Base-by-base conservation (phyloP, 495 filamentous ascomycete species). In the Aspergillus diversus region DNA sequence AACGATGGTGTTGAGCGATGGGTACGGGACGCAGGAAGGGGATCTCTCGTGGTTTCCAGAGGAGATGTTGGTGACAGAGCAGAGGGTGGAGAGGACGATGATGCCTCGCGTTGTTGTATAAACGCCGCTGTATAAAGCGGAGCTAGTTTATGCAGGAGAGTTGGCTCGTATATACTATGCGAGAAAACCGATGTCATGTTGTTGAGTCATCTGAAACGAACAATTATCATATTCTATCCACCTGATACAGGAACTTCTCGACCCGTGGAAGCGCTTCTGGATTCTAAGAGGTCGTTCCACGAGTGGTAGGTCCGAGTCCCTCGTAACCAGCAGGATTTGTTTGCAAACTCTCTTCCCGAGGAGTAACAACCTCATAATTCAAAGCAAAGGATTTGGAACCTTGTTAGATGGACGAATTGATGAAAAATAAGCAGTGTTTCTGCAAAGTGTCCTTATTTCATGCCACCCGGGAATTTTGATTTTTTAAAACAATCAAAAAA, bases 1-100 rank as follows among this genome's bases (percentile, higher is more conserved):
- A 4, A 76, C 81, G 33, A 87, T 91, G 87, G 80, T 92, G 49
- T 63, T 84, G 37, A 76, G 67, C 5, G 67, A 72, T 17, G 74
- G 77, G 37, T 63, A 55, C 4, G 61, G 68, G 5, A 57, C 60
- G 7, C 48, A 46, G 43, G 63, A 65, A 2, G 56, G 61, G 5
- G 71, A 74, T 50, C 56, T 76, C 31, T 68, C 70, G 7, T 78
- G 74, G 75, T 66, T 78, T 43, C 86, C 85, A 7, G 66, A 69
- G 8, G 75, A 78, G 65, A 81, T 84, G 73, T 64, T 75, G 35
- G 65, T 84, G 12, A 81, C 69, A 3, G 79, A 80, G 62, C 69
- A 80, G 47, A 69, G 77, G 11, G 57, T 80, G 31, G 35, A 60
- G 8, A 63, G 53, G 16, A 62, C 73, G 1, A 59, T 68, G 32